phyloP scores from a whole-genome alignment of 805 yeast species.

The Candida pseudofarinosa region DNA sequence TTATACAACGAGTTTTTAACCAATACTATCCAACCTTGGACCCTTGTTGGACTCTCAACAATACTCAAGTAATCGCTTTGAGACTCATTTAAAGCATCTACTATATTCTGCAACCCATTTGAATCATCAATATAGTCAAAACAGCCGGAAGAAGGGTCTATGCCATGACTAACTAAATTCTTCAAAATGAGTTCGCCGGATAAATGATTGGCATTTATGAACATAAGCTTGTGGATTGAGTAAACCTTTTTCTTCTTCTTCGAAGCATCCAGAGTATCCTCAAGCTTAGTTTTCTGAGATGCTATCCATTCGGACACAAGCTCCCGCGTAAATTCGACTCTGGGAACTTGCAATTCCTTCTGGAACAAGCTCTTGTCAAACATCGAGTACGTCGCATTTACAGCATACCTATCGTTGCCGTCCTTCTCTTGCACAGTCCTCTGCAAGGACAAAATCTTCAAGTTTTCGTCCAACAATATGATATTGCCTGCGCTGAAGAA shows the following conservation, averaged over 20 bases:
- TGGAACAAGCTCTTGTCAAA: conserved; percentile 53
- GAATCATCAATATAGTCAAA: conserved; percentile 22
- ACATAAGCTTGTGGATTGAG: conserved; percentile 67
- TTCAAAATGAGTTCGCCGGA: conserved; percentile 76
- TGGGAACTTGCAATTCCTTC: conserved; percentile 9
- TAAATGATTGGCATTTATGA: conserved; percentile 65
- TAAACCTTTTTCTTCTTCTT: conserved; percentile 43
- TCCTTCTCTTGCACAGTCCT: conserved; percentile 75
- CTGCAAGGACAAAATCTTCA: conserved; percentile 67
- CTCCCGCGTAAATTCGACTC: conserved; percentile 21
- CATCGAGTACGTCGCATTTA: conserved; percentile 65
- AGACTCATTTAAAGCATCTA: conserved; percentile 43
- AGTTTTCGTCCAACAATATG: conserved; percentile 64
- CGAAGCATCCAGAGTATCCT: conserved; percentile 3
- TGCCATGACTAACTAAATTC: conserved; percentile 40
- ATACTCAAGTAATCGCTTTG: conserved; percentile 38
- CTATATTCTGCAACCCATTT: conserved; percentile 28
- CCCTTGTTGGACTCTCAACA: conserved; percentile 25
- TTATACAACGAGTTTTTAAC: conserved; percentile 53
- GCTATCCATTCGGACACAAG: conserved; percentile 38
- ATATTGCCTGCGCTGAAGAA: conserved; percentile 95
- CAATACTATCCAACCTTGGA: conserved; percentile 60
- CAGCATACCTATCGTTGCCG: conserved; percentile 61
- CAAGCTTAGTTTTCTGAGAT: conserved; percentile 25
- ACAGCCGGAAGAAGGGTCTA: conserved; percentile 44